Conservation (phyloP, 192 early-diverging fungal genomes). For the Gigaspora rosea region DNA sequence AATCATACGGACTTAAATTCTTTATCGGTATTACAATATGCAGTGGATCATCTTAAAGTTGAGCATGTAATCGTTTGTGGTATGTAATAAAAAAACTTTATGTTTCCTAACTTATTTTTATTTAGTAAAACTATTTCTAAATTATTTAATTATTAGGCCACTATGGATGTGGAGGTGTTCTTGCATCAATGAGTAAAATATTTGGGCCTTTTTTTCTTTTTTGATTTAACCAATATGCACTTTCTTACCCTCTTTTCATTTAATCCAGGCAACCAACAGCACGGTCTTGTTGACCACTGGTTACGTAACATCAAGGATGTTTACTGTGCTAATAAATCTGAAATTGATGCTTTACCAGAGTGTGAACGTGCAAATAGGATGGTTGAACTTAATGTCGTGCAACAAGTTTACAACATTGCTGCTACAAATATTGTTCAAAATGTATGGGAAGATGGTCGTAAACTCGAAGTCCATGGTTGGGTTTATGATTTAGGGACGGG, state of each 20-base stretch:
- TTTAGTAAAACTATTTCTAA: neutral
- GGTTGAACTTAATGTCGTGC: conserved; percentile 77
- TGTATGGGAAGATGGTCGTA: conserved; percentile 75
- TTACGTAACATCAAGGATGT: conserved; percentile 84
- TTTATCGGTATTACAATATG: conserved; percentile 89
- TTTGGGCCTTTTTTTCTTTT: too few species aligned
- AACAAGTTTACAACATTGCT: conserved; percentile 69
- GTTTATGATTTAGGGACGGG: conserved; percentile 68
- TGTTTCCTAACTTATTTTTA: neutral
- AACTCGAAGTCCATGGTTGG: conserved; percentile 75
- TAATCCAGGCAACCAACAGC: conserved; percentile 38
- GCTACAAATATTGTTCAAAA: conserved; percentile 78
- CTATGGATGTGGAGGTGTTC: conserved; percentile 74
- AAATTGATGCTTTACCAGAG: conserved; percentile 48
- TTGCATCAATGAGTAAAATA: conserved; percentile 55
- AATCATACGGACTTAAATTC: conserved; percentile 77
- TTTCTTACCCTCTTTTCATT: too few species aligned
- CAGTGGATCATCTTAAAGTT: conserved; percentile 89
- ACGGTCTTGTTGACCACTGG: conserved; percentile 91
- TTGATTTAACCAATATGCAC: too few species aligned
- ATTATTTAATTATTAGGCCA: conserved; percentile 43
- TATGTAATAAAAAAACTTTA: conserved; percentile 28
- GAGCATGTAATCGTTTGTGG: conserved; percentile 94
- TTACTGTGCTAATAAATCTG: conserved; percentile 56
- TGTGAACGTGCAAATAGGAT: conserved; percentile 53